Evolutionary conservation across 257 asterid genomes (phyloP), one percentile per base, ranked within the genome.

Genomic region (Fraxinus pennsylvanica): DNA sequence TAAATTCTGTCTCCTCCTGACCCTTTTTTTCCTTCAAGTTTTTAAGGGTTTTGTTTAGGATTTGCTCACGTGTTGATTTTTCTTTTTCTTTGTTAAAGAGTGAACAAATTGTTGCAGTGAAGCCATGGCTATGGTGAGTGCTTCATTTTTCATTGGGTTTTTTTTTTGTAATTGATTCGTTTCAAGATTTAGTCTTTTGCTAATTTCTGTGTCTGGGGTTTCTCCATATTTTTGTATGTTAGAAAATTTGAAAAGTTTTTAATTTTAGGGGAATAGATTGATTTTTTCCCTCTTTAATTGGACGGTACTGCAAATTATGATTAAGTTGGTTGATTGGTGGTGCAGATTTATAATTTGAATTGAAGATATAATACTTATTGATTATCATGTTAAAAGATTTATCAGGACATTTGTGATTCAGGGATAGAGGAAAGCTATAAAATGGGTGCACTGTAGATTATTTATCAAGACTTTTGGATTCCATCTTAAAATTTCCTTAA

Each of bases 61-160:
- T 9, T 63, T 63, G 14, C 33, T 22, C 17, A 25, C 5, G 69
- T 63, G 21, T 27, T 3, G 8, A 63, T 9, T 25, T 63, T 25
- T 59, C 10, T 9, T 2, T 21, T 9, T 27, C 6, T 63, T 63
- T 63, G 68, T 79, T 70, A 9, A 25, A 68, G 36, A 50, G 45
- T 77, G 79, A 47, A 43, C 54, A 39, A 8, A 32, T 75, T 82
- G 57, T 81, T 74, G 33, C 69, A 47, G 80, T 75, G 82, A 70
- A 78, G 82, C 88, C 85, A 92, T 92, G 96, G 86, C 91, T 87
- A 85, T 92, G 90, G 97, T 92, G 67, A 85, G 91, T 84, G 74
- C 6, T 22, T 74, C 33, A 72, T 38, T 35, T 69, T 33, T 73
- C 59, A 6, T 38, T 10, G 52, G 3, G 6, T 29, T 66, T 45